Percentiles rank a stretch among this genome's conserved stretches.
Evolutionary conservation across 257 asterid genomes (phyloP).

Genomic region (Solanum arcanum): DNA sequence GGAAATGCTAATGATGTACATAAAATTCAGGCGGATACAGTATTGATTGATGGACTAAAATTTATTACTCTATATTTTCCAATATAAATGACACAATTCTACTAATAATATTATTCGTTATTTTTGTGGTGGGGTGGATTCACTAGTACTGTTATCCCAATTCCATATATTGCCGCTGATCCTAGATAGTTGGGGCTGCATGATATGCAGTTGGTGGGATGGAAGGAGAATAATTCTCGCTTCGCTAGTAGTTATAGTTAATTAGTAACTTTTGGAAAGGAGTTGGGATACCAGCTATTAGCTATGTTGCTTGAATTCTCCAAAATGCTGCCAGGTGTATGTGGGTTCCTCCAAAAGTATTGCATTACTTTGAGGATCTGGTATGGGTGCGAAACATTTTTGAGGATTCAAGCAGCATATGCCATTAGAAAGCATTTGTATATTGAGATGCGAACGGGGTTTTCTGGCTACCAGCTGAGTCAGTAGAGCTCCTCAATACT

Average conservation of each 20-base stretch:
- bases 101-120: background rate
- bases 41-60: background rate
- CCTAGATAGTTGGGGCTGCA: background rate
- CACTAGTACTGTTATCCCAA: background rate
- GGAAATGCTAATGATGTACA: background rate
- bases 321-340: background rate
- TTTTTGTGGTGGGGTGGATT: background rate
- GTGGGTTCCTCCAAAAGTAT: background rate
- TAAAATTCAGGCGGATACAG: background rate
- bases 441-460: background rate
- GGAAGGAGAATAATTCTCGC: background rate
- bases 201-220: background rate
- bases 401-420: background rate
- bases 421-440: background rate
- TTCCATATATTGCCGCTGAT: background rate
- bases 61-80: background rate
- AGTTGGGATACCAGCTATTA: background rate
- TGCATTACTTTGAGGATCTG: background rate
- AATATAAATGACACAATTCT: background rate
- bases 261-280: background rate
- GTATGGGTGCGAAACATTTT: background rate
- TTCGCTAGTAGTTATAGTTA: background rate
- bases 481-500: background rate
- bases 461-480: background rate
- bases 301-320: background rate